Conservation (phyloP, 345 rosid genomes). For the Pistacia integerrima region DNA sequence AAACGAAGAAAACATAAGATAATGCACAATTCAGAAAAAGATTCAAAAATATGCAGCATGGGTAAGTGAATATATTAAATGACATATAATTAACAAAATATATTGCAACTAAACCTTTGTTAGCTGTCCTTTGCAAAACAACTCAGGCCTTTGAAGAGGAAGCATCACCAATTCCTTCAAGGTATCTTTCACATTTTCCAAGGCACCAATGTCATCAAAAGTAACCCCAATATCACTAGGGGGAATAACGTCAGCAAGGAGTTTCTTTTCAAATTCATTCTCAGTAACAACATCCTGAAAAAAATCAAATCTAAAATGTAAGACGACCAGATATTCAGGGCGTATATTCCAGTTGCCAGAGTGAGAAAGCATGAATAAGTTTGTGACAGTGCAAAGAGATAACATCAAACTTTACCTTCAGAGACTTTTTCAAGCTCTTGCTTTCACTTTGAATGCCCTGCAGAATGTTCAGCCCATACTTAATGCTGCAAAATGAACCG, state of each 20-base stretch:
- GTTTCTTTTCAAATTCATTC: conserved; percentile 98
- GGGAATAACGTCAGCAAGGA: conserved; percentile 93
- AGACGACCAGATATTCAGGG: not conserved
- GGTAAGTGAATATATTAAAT: too few species aligned
- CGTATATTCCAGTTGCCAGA: not conserved
- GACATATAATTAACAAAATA: not conserved
- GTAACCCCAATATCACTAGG: conserved; percentile 95
- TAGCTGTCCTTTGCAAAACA: conserved; percentile 96
- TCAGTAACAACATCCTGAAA: conserved; percentile 94
- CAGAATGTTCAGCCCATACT: conserved; percentile 51
- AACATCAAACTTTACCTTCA: conserved; percentile 41
- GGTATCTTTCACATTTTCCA: conserved; percentile 97
- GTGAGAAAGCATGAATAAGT: not conserved
- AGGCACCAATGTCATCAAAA: conserved; percentile 96
- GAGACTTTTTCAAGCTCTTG: conserved; percentile 57
- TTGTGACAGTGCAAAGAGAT: not conserved
- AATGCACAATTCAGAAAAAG: not conserved
- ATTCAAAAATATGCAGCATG: not conserved
- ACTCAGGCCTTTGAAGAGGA: conserved; percentile 98
- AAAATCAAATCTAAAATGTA: not conserved
- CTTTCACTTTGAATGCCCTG: conserved; percentile 57
- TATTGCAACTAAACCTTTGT: conserved; percentile 62
- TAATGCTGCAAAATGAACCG: conserved; percentile 38
- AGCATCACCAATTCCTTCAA: conserved; percentile 99
- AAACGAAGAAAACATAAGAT: conserved; percentile 3